Evolutionary conservation across 306 rosid genomes (phyloP).

Genomic region (Inga oerstediana): DNA sequence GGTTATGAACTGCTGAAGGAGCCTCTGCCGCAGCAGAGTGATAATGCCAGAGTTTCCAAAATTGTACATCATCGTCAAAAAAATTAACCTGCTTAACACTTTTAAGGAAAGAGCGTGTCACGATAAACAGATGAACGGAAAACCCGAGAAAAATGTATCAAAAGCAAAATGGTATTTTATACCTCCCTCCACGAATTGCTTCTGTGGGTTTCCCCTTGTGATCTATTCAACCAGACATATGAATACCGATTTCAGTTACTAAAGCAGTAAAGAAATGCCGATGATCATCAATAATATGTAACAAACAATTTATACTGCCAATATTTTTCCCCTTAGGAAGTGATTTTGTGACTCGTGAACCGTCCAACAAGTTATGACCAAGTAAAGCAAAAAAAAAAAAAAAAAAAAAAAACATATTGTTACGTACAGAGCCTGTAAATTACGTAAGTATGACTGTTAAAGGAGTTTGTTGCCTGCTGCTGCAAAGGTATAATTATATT

Average conservation of each 20-base stretch:
- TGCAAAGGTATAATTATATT: not conserved
- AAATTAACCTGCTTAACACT: conserved; percentile 97
- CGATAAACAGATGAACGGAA: conserved; percentile 36
- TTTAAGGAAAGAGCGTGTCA: conserved; percentile 37
- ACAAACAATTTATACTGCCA: not conserved
- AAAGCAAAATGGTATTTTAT: conserved; percentile 40
- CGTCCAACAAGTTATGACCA: not conserved
- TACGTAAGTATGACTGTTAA: not conserved
- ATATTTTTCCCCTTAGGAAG: conserved; percentile 14
- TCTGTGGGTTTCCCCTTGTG: conserved; percentile 88
- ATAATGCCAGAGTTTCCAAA: conserved; percentile 94
- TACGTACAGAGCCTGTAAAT: not conserved
- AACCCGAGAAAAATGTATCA: conserved; percentile 12
- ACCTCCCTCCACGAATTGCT: conserved; percentile 99
- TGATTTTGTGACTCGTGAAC: not conserved
- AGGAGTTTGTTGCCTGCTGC: not conserved
- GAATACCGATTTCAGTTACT: conserved; percentile 19
- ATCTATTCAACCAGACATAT: conserved; percentile 49
- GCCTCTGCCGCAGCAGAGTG: conserved; percentile 97
- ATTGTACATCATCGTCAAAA: conserved; percentile 92
- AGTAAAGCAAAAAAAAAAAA: not conserved
- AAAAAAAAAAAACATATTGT: not conserved
- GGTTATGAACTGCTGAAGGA: conserved; percentile 72
- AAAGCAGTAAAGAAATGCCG: conserved; percentile 25
- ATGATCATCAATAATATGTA: not conserved